phyloP scores from a whole-genome alignment of 345 rosid genomes.

The Brassica rapa region DNA sequence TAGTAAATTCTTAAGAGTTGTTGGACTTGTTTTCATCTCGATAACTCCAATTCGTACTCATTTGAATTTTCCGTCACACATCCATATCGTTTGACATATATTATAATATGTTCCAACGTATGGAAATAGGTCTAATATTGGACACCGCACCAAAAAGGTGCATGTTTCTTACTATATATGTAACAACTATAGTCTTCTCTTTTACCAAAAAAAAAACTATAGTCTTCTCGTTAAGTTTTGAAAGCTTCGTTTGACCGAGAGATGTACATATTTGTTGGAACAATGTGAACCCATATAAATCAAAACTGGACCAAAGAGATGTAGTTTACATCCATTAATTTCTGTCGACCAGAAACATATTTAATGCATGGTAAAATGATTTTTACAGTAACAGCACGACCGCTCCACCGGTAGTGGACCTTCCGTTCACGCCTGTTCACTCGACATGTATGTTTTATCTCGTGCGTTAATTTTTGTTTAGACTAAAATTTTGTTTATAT shows the following conservation, averaged over 20 bases:
- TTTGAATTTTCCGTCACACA: neutral
- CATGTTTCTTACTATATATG: neutral
- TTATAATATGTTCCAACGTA: neutral
- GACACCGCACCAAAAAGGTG: neutral
- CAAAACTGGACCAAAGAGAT: neutral
- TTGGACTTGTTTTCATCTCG: neutral
- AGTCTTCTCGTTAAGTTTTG: neutral
- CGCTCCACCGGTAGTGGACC: too few species aligned
- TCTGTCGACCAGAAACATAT: neutral
- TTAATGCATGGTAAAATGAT: neutral
- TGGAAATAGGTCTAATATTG: neutral
- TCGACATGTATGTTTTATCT: too few species aligned
- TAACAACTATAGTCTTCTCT: neutral
- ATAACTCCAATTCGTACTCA: neutral
- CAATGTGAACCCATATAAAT: slow-evolving; percentile 10
- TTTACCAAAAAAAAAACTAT: too few species aligned
- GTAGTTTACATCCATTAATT: neutral
- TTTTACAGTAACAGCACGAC: neutral
- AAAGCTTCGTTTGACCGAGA: slow-evolving; percentile 1
- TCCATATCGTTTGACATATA: neutral
- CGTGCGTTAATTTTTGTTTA: too few species aligned
- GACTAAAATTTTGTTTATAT: too few species aligned
- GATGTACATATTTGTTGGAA: neutral
- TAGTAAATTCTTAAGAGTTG: neutral
- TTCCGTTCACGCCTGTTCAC: too few species aligned